Percentiles rank a stretch among this genome's conserved stretches.
Evolutionary conservation across 805 yeast species (phyloP).

Genomic region (Yamadazyma olivae): DNA sequence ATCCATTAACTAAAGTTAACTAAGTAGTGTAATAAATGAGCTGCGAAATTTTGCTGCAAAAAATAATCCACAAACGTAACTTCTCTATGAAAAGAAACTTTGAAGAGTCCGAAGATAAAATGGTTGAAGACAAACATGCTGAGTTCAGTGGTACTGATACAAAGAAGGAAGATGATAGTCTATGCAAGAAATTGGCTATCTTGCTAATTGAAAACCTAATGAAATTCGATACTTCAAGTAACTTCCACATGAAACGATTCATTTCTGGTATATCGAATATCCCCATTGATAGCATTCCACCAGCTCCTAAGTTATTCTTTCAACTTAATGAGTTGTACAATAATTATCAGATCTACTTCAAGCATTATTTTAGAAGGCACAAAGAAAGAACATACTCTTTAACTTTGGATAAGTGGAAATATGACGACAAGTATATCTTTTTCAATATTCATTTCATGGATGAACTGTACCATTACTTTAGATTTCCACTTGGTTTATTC

Average conservation of each 20-base stretch:
- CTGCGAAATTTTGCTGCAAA: conserved; percentile 1
- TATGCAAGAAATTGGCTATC: conserved; percentile 42
- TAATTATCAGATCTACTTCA: conserved; percentile 18
- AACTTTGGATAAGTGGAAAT: conserved; percentile 23
- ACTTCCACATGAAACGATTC: conserved; percentile 14
- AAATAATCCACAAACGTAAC: conserved; percentile 5
- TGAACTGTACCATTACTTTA: conserved; percentile 14
- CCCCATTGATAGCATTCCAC: conserved; percentile 11
- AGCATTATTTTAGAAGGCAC: conserved; percentile 12
- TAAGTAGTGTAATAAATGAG: not conserved
- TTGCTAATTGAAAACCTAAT: conserved; percentile 20
- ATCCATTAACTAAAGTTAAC: conserved; percentile 11
- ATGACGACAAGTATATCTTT: conserved; percentile 14
- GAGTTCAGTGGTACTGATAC: not conserved
- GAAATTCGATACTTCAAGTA: conserved; percentile 16
- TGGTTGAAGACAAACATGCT: not conserved
- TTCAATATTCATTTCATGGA: conserved; percentile 18
- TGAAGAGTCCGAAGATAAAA: not conserved
- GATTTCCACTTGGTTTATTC: conserved; percentile 20
- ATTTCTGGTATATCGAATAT: conserved; percentile 9
- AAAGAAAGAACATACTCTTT: conserved; percentile 14
- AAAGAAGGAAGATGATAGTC: no score
- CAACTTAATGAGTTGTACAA: conserved; percentile 18
- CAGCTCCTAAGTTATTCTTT: conserved; percentile 14
- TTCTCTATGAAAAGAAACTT: conserved; percentile 5